Conservation (phyloP, 2,329 filamentous ascomycete genomes). For the Amphichorda felina region DNA sequence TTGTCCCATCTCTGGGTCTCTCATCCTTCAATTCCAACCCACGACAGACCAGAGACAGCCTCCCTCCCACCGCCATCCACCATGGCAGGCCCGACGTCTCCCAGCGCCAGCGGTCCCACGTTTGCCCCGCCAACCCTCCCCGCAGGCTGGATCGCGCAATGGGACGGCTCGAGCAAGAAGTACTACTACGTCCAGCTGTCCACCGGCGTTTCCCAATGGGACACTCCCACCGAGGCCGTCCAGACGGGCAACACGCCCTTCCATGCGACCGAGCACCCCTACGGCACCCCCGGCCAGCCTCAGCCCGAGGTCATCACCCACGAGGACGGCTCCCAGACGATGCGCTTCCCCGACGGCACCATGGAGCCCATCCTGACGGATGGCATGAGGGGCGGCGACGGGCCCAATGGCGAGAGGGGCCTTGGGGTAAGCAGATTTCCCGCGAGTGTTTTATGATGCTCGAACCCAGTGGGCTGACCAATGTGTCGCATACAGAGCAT, state of each 20-base stretch:
- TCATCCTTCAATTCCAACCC: background rate
- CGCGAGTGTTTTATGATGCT: too few species aligned
- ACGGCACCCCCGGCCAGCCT: slow-evolving; percentile 29
- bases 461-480: too few species aligned
- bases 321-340: slow-evolving; percentile 49
- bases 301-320: slow-evolving; percentile 46
- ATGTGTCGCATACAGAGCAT: slow-evolving; percentile 35
- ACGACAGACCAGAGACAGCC: background rate
- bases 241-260: slow-evolving; percentile 49
- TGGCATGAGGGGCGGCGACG: slow-evolving; percentile 37
- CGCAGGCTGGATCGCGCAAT: slow-evolving; percentile 58
- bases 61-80: slow-evolving; percentile 1
- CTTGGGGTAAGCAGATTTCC: slow-evolving; percentile 49
- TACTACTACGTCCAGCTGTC: slow-evolving; percentile 65
- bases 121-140: slow-evolving; percentile 49
- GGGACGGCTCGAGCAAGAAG: slow-evolving; percentile 51
- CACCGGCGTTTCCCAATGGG: slow-evolving; percentile 63
- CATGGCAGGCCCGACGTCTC: slow-evolving; percentile 48
- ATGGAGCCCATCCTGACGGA: slow-evolving; percentile 47
- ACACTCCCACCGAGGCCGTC: slow-evolving; percentile 54
- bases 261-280: slow-evolving; percentile 46
- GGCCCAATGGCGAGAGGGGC: slow-evolving; percentile 46
- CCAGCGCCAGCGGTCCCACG: slow-evolving; percentile 46
- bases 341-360: slow-evolving; percentile 47
- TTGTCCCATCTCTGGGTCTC: slow-evolving; percentile 1